phyloP scores from a whole-genome alignment of 257 asterid genomes.

The Fraxinus excelsior region DNA sequence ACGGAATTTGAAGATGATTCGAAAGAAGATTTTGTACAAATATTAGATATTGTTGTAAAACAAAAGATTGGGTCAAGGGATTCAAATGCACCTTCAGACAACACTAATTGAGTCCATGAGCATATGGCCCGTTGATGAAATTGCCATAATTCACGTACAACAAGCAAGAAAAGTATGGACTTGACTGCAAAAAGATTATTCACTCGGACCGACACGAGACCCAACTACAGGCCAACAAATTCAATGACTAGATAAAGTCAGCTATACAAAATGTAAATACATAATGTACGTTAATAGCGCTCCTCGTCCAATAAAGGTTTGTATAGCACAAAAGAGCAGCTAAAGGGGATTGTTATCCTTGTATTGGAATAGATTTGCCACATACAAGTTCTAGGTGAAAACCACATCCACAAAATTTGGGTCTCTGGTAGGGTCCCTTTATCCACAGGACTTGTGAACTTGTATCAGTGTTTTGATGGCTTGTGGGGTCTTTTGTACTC shows the following conservation, averaged over 20 bases:
- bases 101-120: slow-evolving; percentile 63
- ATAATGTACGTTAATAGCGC: neutral
- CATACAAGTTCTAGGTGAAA: slow-evolving; percentile 1
- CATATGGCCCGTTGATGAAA: slow-evolving; percentile 13
- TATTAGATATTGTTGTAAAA: slow-evolving; percentile 17
- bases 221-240: neutral
- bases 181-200: neutral
- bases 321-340: neutral
- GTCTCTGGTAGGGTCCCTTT: slow-evolving; percentile 17
- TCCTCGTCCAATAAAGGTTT: neutral
- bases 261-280: neutral
- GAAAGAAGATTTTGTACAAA: slow-evolving; percentile 38
- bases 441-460: slow-evolving; percentile 15
- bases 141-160: neutral
- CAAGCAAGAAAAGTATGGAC: neutral
- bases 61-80: slow-evolving; percentile 11
- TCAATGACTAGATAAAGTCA: neutral
- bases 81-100: slow-evolving; percentile 44
- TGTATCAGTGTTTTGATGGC: slow-evolving; percentile 16
- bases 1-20: slow-evolving; percentile 37
- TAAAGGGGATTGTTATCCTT: neutral
- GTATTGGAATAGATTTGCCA: slow-evolving; percentile 28
- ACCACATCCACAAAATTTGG: slow-evolving; percentile 28
- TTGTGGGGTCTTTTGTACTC: slow-evolving; percentile 8
- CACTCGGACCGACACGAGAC: neutral